These are phyloP conservation scores for Marchantia polymorpha DNA, from an alignment of 225 moss, liverwort and hornwort species.

Conservation along the genomic window DNA sequence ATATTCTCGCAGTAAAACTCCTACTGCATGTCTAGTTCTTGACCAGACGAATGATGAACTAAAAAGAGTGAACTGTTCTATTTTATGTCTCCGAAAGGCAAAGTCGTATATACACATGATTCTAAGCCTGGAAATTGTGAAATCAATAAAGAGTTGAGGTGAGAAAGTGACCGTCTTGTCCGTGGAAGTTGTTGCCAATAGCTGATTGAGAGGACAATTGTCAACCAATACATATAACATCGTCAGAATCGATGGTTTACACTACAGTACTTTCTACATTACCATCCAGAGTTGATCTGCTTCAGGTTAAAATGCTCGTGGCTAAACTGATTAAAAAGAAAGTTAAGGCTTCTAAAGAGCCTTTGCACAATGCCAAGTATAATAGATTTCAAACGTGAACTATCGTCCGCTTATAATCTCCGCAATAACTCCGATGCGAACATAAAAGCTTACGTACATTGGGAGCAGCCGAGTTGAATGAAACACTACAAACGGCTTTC, in stretches of 20 bases:
- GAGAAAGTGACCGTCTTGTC: constrained; percentile 38
- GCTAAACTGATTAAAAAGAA: background rate
- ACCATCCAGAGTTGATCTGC: background rate
- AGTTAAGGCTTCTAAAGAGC: background rate
- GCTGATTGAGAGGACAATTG: constrained; percentile 9
- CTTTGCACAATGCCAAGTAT: background rate
- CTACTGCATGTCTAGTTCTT: too few relatives aligned
- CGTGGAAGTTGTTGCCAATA: constrained; percentile 46
- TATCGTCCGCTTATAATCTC: background rate
- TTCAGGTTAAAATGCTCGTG: background rate
- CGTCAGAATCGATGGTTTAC: background rate
- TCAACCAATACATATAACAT: background rate
- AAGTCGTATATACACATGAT: too few relatives aligned
- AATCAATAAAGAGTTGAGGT: too few relatives aligned
- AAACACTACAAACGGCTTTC: constrained; percentile 76
- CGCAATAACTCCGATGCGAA: background rate
- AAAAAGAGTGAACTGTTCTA: too few relatives aligned
- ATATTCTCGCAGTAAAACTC: too few relatives aligned
- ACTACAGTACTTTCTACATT: background rate
- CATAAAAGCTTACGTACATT: constrained; percentile 38
- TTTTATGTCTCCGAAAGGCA: too few relatives aligned
- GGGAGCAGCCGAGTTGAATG: constrained; percentile 56
- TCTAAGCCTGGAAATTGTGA: too few relatives aligned
- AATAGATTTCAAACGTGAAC: background rate
- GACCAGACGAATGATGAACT: too few relatives aligned